Evolutionary conservation across 1,284 basidiomycete genomes (phyloP), one percentile per base, ranked within the genome.

Genomic region (Erythrobasidium hasegawianum): DNA sequence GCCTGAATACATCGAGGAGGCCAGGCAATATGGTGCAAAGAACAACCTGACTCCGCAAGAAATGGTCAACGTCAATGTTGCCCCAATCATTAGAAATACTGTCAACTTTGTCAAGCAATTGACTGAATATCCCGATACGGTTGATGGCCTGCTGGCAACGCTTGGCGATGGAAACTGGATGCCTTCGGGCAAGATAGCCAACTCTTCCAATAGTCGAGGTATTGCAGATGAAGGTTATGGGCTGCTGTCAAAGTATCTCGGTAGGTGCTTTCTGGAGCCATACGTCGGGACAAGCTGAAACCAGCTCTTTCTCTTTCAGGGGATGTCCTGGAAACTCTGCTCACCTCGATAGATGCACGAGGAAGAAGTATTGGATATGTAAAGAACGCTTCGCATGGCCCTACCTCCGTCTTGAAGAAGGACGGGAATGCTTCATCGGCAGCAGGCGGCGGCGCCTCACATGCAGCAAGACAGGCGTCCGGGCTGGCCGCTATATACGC

Each of bases 81-180:
- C 64, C 29, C 56, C 71, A 1, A 61, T 70, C 20, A 73, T 71
- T 2, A 68, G 72, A 50, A 72, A 69, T 40, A 72, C 71, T 53
- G 71, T 76, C 52, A 72, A 69, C 59, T 75, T 75, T 61, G 71
- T 74, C 64, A 70, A 74, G 11, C 71, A 72, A 27, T 57, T 76
- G 2, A 71, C 70, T 26, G 72, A 75, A 56, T 70, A 72, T 41
- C 71, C 71, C n/a, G 64, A 73, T n/a, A 68, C 70, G 11, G 71
- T 70, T 16, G 75, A 75, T 43, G 41, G 43, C 52, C 71, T 76
- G 68, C 59, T 76, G 33, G 39, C 59, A 16, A 71, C 71, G 1
- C 71, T 76, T 13, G 75, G 75, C 10, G 68, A 73, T 22, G 75
- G 75, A 4, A 76, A 76, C 61, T 76, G 75, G 75, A 70, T 71